phyloP scores from a whole-genome alignment of 371 early-diverging fungal species.

The Mortierella sp. region DNA sequence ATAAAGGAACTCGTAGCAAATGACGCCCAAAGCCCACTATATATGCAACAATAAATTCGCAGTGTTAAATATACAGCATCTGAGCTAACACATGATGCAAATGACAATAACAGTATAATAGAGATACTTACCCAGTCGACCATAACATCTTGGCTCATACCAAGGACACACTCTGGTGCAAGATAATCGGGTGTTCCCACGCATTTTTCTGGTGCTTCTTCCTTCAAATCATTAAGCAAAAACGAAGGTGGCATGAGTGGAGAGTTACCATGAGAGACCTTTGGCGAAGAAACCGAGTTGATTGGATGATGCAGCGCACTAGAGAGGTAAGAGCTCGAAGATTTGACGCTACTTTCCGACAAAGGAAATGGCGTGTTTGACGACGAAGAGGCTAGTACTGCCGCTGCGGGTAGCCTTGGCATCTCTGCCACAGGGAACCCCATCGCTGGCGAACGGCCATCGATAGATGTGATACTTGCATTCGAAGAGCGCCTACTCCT shows the following conservation, averaged over 20 bases:
- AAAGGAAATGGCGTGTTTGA: constrained; percentile 46
- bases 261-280: constrained; percentile 35
- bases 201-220: constrained; percentile 56
- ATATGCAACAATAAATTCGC: not conserved
- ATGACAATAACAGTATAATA: not conserved
- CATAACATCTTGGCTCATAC: constrained; percentile 86
- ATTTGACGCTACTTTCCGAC: constrained; percentile 55
- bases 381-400: constrained; percentile 36
- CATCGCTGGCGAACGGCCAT: constrained; percentile 34
- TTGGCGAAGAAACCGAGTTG: constrained; percentile 49
- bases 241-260: constrained; percentile 47
- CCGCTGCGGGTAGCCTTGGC: constrained; percentile 52
- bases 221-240: constrained; percentile 41
- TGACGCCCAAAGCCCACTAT: constrained; percentile 93
- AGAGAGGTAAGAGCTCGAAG: constrained; percentile 48
- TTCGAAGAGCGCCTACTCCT: constrained; percentile 54
- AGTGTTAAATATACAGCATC: not conserved
- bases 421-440: constrained; percentile 36
- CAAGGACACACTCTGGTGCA: constrained; percentile 94
- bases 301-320: constrained; percentile 32
- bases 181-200: constrained; percentile 99
- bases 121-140: constrained; percentile 90
- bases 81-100: not conserved
- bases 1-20: constrained; percentile 91
- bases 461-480: constrained; percentile 38